Percentiles rank a stretch among this genome's conserved stretches.
Conservation (phyloP, 345 rosid genomes). For the Salix udensis region DNA sequence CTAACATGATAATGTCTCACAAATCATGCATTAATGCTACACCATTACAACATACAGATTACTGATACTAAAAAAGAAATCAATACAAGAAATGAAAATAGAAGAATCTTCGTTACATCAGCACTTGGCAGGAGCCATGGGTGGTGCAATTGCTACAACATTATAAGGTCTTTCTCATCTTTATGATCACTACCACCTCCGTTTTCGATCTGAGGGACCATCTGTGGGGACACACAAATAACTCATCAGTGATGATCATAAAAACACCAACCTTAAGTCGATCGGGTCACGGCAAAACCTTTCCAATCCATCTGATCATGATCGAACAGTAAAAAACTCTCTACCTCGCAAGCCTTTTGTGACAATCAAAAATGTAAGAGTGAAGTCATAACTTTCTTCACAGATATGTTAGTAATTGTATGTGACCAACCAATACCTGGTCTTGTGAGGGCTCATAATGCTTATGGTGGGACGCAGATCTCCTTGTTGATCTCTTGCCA, state of each 20-base stretch:
- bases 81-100: background rate
- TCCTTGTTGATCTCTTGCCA: slow-evolving; percentile 28
- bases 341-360: background rate
- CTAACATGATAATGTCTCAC: no score
- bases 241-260: background rate
- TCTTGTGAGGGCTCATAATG: slow-evolving; percentile 28
- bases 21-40: background rate
- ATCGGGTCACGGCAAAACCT: background rate
- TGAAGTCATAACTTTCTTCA: background rate
- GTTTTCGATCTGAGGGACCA: slow-evolving; percentile 33
- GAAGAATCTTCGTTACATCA: slow-evolving; percentile 1
- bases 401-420: background rate
- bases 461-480: slow-evolving; percentile 10
- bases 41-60: background rate
- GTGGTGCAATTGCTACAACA: background rate
- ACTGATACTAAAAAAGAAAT: background rate
- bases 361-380: no score
- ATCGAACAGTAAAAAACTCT: background rate
- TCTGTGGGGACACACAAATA: slow-evolving; percentile 16
- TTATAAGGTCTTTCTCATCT: slow-evolving; percentile 17
- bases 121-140: slow-evolving; percentile 1
- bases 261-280: background rate
- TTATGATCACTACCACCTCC: slow-evolving; percentile 7
- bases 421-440: slow-evolving; percentile 30
- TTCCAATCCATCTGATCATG: background rate